Base-by-base conservation (phyloP, 768 basidiomycete species). In the Mycena leptocephala region DNA sequence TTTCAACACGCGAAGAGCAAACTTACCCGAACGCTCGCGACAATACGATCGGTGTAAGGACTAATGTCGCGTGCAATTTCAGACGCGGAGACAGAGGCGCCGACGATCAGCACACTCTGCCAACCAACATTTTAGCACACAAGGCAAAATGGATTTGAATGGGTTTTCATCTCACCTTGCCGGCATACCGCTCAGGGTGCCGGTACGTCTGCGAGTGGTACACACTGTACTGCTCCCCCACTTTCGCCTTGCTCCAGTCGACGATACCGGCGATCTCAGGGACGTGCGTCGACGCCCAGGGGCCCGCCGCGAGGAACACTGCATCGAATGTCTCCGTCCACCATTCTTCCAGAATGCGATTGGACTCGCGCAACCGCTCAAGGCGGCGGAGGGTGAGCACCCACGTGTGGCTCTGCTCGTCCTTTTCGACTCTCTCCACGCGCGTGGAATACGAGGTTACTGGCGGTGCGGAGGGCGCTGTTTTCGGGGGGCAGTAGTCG, bases 381-480 rank as follows among this genome's bases (percentile, higher is more conserved):
- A 78, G 67, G 28, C 74, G 75, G 30, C 77, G 71, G 28, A 81
- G 72, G 55, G 79, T 78, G 26, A 81, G 76, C 41, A 56, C 68
- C 80, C 79, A 80, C 13, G 61, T 56, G 33, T 62, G 32, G 16
- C 51, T 69, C 16, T 66, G 77, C 28, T 74, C 69, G 56, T 63
- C 53, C 64, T 87, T 87, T 51, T 82, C 80, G 63, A 84, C 72
- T 30, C 39, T 72, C 76, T 87, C 87, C 9, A 88, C 87, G 24
- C 85, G 83, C 2, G 87, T 88, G 53, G 84, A 80, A 78, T 85
- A 86, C 5, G 83, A 78, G 4, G 80, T 64, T 6, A 78, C 63
- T 1, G 18, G 30, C 58, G 77, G 77, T 39, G 78, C 80, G 10
- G 62, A 39, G 8, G 37, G 37, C 37, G 37, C n/a, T n/a, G n/a